These are phyloP conservation scores for Eragrostis curvula DNA, from an alignment of 176 grass and related monocot species.

Conservation along the genomic window DNA sequence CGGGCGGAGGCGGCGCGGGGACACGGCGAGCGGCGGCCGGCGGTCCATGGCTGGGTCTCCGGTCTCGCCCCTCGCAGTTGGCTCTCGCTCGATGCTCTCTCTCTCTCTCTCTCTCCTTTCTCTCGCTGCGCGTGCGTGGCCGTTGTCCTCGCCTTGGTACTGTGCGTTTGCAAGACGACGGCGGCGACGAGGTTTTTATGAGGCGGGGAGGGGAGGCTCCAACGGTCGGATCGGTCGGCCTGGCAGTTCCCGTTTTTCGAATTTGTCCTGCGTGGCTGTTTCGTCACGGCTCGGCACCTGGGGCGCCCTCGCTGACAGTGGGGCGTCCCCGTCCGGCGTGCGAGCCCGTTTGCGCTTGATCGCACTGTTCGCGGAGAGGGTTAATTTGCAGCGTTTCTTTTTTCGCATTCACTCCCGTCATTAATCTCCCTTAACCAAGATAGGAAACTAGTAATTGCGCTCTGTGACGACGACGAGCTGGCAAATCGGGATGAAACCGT, in stretches of 20 bases:
- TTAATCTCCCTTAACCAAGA: no score
- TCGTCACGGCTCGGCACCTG: neutral
- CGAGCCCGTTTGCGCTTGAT: no score
- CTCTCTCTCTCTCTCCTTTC: neutral
- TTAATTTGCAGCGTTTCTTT: no score
- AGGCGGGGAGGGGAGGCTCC: neutral
- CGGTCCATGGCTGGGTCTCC: constrained; percentile 51
- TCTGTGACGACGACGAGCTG: no score
- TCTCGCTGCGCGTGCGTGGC: neutral
- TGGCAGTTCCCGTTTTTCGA: constrained; percentile 3
- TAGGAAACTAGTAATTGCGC: no score
- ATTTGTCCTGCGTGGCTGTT: neutral
- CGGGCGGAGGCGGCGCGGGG: constrained; percentile 82
- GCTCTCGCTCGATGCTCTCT: neutral
- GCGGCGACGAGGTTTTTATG: neutral
- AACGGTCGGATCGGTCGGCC: constrained; percentile 44
- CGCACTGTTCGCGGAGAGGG: no score
- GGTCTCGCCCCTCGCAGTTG: no score
- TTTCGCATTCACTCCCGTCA: no score
- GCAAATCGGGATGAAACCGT: no score
- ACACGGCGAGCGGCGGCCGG: constrained; percentile 63
- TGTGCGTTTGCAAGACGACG: neutral
- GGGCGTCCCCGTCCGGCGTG: neutral
- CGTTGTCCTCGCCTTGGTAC: neutral
- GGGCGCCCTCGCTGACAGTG: neutral